phyloP scores from a whole-genome alignment of 2,329 filamentous ascomycete species.

The Coniochaeta sp. region DNA sequence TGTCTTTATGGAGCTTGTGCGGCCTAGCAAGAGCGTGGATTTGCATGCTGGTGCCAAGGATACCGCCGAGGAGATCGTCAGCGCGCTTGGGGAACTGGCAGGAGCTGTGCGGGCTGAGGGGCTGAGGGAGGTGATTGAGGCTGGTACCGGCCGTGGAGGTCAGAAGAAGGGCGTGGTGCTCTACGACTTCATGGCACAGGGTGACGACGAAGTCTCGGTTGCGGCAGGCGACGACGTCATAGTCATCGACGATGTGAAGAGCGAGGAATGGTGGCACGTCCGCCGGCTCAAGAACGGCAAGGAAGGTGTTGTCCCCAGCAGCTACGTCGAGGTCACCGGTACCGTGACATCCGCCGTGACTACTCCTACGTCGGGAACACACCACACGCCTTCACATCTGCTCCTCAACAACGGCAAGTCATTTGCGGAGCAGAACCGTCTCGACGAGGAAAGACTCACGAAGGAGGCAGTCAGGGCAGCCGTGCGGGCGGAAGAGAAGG shows the following conservation, averaged over 20 bases:
- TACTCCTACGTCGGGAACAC: conserved; percentile 20
- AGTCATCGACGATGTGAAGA: conserved; percentile 81
- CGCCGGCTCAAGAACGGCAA: conserved; percentile 83
- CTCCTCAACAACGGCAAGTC: conserved; percentile 51
- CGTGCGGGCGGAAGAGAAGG: conserved; percentile 52
- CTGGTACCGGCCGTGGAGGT: conserved; percentile 54
- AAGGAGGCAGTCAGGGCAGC: conserved; percentile 67
- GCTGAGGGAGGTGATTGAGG: conserved; percentile 77
- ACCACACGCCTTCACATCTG: conserved; percentile 36
- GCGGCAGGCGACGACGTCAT: conserved; percentile 84
- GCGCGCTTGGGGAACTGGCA: conserved; percentile 79
- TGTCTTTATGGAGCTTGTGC: conserved; percentile 87
- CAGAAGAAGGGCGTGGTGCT: conserved; percentile 81
- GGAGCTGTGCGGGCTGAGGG: conserved; percentile 79
- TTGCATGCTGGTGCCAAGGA: conserved; percentile 97
- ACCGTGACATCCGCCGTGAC: conserved; percentile 29
- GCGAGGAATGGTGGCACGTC: conserved; percentile 98
- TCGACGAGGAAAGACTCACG: conserved; percentile 77
- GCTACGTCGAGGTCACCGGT: conserved; percentile 86
- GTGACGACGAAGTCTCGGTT: conserved; percentile 93
- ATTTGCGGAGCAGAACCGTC: conserved; percentile 66
- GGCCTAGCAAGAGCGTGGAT: conserved; percentile 90
- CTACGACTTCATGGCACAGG: conserved; percentile 95
- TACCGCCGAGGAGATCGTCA: conserved; percentile 88
- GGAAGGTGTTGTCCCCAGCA: conserved; percentile 93